Base-by-base conservation (phyloP, 768 basidiomycete species). In the Candolleomyces efflorescens region DNA sequence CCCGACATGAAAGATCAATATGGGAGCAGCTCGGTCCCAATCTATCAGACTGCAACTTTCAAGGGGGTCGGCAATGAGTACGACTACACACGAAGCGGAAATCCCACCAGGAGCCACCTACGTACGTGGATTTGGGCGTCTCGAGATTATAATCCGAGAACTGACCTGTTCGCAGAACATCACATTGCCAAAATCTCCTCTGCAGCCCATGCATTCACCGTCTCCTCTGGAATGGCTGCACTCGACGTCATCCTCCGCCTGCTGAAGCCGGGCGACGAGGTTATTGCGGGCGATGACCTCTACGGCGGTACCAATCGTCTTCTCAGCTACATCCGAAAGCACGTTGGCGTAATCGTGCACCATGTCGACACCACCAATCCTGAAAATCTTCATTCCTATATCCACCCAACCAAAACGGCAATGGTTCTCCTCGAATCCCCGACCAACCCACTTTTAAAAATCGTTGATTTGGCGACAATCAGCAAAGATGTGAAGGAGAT, bases 381-480 rank as follows among this genome's bases (percentile, higher is more conserved):
- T 0, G 64, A 77, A 7, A 76, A 80, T 12, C 73, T 97, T 53
- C 71, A 83, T 20, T 81, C 85, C 2, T 76, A 79, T 66, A 81
- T 96, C 32, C 79, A 82, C 51, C 76, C 87, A 4, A 82, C 82
- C 44, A 92, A 90, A 69, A 92, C 91, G 0, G 81, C 89, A 39
- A 97, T 98, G 94, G 94, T 98, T 41, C 84, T 98, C 39, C 85
- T 99, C 51, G 97, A 99, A 75, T 93, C 90, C 10, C 97, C 97
- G 11, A 98, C 97, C 17, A 99, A 99, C 71, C 97, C 97, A 39
- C 79, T 98, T 23, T 85, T 98, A 63, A 98, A 98, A 74, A 90
- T 98, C 55, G 90, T 85, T 18, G 96, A 98, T 72, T 79, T 99
- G 52, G 89, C 87, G 5, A 78, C 77, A 24, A 96, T 99, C 65